Base-by-base conservation (phyloP, 805 yeast genomes). In the Pichia paraexigua region DNA sequence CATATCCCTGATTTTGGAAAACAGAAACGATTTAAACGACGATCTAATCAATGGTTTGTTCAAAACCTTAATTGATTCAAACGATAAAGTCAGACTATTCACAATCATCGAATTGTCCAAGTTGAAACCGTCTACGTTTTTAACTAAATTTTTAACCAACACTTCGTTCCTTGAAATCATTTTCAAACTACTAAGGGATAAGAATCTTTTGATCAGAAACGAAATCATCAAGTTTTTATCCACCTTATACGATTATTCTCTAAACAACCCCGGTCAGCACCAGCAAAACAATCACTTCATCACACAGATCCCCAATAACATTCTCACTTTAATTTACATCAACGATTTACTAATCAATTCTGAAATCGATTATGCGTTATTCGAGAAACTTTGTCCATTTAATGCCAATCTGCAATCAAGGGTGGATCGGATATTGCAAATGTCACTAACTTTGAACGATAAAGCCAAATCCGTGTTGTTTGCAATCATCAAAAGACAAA, bases 1-100 rank as follows among this genome's bases (percentile, higher is more conserved):
- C 37, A 65, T 82, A 0, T 73, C 83, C 0, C 64, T 60, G 1
- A 73, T 85, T 9, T 54, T 88, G 2, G 59, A 63, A 6, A 54
- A 63, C 5, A 72, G 82, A 54, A 62, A 65, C 20, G 82, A 79
- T 52, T 63, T 77, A 1, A 68, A 76, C 1, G 59, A 67, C 0
- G 90, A 84, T 45, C 67, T 82, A 2, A 66, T 73, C 6, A 74
- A 72, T 52, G 87, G 91, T 1, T 58, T 87, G 12, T 70, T 79
- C 18, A 85, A 85, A 58, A 81, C 91, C 37, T 70, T 90, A 25
- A 72, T 85, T 40, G 97, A 90, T 67, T 70, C 82, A 0, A 89
- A 87, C 59, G 92, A 85, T 52, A 75, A 72, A 40, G 95, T 88
- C 2, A 74, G 97, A 57, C 69, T 79, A 35, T 66, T 75, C 1